phyloP scores from a whole-genome alignment of 1,284 basidiomycete species.

The Cryptococcus sp. region DNA sequence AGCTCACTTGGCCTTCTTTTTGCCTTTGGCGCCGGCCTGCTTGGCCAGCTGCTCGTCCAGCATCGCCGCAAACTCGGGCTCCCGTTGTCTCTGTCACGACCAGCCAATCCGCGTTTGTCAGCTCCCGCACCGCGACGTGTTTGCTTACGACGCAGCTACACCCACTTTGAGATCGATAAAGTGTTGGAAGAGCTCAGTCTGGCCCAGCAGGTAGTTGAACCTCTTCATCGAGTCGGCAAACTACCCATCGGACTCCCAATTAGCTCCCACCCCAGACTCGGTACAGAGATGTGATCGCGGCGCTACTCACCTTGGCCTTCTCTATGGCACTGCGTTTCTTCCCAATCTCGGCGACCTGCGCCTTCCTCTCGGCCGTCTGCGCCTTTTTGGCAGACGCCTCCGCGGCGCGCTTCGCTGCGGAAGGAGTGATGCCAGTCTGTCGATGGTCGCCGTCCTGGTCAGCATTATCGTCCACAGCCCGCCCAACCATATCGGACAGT shows the following conservation, averaged over 20 bases:
- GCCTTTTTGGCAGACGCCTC: slow-evolving; percentile 36
- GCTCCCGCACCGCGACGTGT: background rate
- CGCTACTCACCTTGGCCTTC: slow-evolving; percentile 41
- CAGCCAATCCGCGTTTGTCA: background rate
- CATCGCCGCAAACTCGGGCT: slow-evolving; percentile 89
- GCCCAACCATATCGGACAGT: no score
- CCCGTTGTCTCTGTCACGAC: slow-evolving; percentile 66
- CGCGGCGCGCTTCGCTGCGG: slow-evolving; percentile 32
- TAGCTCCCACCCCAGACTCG: background rate
- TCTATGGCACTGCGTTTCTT: slow-evolving; percentile 45
- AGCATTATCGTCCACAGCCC: background rate
- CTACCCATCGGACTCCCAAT: slow-evolving; percentile 52
- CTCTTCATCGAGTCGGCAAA: slow-evolving; percentile 90
- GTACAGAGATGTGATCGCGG: background rate
- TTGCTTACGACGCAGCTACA: slow-evolving; percentile 9
- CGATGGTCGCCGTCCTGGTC: background rate
- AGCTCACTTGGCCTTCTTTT: slow-evolving; percentile 66
- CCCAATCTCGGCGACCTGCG: slow-evolving; percentile 42
- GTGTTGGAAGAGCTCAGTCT: slow-evolving; percentile 93
- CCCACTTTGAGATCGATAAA: slow-evolving; percentile 89
- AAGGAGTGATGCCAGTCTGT: slow-evolving; percentile 26
- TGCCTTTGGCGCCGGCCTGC: slow-evolving; percentile 73
- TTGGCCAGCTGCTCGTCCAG: slow-evolving; percentile 62
- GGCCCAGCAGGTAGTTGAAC: slow-evolving; percentile 89
- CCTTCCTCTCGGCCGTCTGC: slow-evolving; percentile 39